Conservation (phyloP, 2,329 filamentous ascomycete genomes). For the Ilyonectria mors-panacis region DNA sequence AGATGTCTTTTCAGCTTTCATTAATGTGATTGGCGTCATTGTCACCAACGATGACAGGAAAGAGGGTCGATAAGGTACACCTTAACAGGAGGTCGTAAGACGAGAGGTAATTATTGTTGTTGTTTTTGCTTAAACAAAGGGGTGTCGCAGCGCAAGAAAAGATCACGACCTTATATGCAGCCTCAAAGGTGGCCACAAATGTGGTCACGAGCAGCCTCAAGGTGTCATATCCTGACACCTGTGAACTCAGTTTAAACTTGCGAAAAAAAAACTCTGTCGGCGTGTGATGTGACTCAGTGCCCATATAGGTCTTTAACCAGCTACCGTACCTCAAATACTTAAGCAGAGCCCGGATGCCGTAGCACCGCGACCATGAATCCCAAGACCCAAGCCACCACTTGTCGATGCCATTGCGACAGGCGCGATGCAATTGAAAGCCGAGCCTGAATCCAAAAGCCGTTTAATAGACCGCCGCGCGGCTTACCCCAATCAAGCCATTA, state of each 20-base stretch:
- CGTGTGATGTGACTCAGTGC: background rate
- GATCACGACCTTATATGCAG: background rate
- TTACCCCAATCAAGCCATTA: too few species aligned
- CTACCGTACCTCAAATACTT: background rate
- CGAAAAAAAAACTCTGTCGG: background rate
- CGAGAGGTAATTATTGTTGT: background rate
- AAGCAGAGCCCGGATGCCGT: background rate
- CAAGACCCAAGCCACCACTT: too few species aligned
- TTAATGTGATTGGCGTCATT: background rate
- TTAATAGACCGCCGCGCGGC: too few species aligned
- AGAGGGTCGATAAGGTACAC: background rate
- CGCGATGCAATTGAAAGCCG: too few species aligned
- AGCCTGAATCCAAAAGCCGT: too few species aligned
- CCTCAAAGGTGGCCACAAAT: background rate
- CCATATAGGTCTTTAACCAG: background rate
- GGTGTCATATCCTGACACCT: background rate
- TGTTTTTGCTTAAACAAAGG: background rate
- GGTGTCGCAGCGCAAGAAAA: background rate
- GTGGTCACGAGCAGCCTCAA: too few species aligned
- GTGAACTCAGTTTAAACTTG: background rate
- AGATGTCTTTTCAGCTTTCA: background rate
- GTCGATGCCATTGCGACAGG: too few species aligned
- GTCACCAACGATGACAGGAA: background rate
- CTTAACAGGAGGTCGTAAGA: background rate
- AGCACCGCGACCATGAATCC: too few species aligned